Base-by-base conservation (phyloP, 208 protist genomes). In the Naegleria lovaniensis region DNA sequence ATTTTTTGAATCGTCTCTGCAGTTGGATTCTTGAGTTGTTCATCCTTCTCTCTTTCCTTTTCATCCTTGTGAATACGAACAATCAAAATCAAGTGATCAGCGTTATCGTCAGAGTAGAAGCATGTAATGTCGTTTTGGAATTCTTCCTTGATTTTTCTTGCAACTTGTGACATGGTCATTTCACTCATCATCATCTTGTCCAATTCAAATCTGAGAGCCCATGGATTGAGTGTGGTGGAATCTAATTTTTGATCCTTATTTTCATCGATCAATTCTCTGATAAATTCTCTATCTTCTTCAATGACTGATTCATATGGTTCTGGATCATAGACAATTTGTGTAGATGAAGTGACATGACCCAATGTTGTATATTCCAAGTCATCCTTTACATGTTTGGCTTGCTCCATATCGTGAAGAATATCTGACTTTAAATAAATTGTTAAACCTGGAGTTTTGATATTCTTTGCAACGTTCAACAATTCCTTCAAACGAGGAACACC, bases 401-500 rank as follows among this genome's bases (percentile, higher is more conserved):
- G 92, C 16, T 92, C 91, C 67, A 94, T 90, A 85, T 94, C 93
- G 39, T 94, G 85, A 88, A 95, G 92, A 91, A 94, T 96, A 52
- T 92, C 92, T 59, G 87, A 83, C 11, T 95, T 93, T 11, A 99
- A 94, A 58, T 95, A 97, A 33, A 99, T 96, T 19, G 95, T 96
- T 36, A 99, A 93, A 48, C 95, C 97, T 52, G 98, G 98, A 51
- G 99, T 99, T 92, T 98, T 98, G 55, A 98, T 96, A 40, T 96
- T 97, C 89, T 97, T 96, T 38, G 98, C 97, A 40, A 99, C 96
- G 92, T 99, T 99, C 90, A 99, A 98, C 83, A 99, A 93, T 95
- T 99, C 99, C 85, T 99, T 97, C 84, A 99, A 95, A 41, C 99
- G 97, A 38, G 99, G 99, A 43, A 99, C 98, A 93, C 99, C 99